Percentiles rank a stretch among this genome's conserved stretches.
Evolutionary conservation across 805 yeast species (phyloP).

Genomic region (Saturnispora gosingensis): DNA sequence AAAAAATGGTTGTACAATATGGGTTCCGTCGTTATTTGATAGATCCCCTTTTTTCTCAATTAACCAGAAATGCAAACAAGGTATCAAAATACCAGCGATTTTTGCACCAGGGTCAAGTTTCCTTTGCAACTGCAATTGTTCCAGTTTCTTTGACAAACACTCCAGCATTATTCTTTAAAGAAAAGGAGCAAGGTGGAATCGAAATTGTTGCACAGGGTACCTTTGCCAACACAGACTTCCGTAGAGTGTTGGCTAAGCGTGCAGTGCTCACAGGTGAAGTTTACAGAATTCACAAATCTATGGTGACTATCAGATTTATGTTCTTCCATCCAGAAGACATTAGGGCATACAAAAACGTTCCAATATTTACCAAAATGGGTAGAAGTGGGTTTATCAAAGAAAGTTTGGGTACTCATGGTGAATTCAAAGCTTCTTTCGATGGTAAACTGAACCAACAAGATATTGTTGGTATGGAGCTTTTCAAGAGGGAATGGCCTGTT

Average conservation of each 20-base stretch:
- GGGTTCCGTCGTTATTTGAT: slow-evolving; percentile 86
- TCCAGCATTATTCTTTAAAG: slow-evolving; percentile 77
- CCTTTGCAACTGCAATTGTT: slow-evolving; percentile 79
- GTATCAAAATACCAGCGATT: slow-evolving; percentile 82
- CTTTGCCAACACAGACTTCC: slow-evolving; percentile 75
- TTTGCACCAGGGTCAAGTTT: slow-evolving; percentile 64
- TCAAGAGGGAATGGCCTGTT: slow-evolving; percentile 90
- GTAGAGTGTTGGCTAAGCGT: slow-evolving; percentile 80
- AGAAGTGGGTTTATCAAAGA: slow-evolving; percentile 93
- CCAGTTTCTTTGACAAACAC: slow-evolving; percentile 79
- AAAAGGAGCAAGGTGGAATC: slow-evolving; percentile 34
- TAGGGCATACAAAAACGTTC: slow-evolving; percentile 81
- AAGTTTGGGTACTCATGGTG: slow-evolving; percentile 96
- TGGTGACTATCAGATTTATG: slow-evolving; percentile 93
- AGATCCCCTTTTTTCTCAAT: slow-evolving; percentile 75
- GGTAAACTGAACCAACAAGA: slow-evolving; percentile 87
- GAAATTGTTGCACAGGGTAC: slow-evolving; percentile 80
- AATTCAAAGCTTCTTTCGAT: slow-evolving; percentile 92
- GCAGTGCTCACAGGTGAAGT: slow-evolving; percentile 90
- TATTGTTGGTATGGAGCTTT: slow-evolving; percentile 85
- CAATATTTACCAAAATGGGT: slow-evolving; percentile 86
- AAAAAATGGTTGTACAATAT: slow-evolving; percentile 74
- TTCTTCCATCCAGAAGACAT: slow-evolving; percentile 89
- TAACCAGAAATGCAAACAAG: slow-evolving; percentile 67
- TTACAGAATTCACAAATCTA: slow-evolving; percentile 84